Conservation (phyloP, 345 rosid species). For the Alliaria petiolata region DNA sequence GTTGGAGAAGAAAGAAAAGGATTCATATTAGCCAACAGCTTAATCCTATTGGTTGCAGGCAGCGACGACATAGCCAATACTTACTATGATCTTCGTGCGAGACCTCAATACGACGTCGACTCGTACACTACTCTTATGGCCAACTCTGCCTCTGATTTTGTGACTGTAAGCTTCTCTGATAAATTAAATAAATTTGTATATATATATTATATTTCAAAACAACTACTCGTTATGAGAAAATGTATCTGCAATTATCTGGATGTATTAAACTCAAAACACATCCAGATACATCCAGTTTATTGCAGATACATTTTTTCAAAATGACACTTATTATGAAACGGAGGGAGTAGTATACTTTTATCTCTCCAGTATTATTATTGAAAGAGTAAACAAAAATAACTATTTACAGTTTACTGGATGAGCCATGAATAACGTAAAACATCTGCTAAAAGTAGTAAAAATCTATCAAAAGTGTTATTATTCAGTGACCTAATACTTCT, state of each 20-base stretch:
- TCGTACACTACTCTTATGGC: constrained; percentile 45
- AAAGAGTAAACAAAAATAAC: not conserved
- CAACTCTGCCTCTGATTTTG: constrained; percentile 42
- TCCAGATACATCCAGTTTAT: no score
- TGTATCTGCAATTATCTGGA: no score
- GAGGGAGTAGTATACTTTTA: not conserved
- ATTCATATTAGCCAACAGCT: constrained; percentile 39
- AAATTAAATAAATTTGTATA: not conserved
- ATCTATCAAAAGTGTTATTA: not conserved
- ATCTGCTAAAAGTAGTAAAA: not conserved
- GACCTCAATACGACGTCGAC: constrained; percentile 38
- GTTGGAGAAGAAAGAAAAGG: constrained; percentile 50
- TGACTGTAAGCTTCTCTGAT: constrained; percentile 32
- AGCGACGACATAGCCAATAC: constrained; percentile 65
- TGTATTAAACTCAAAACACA: no score
- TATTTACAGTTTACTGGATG: not conserved
- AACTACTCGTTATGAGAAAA: no score
- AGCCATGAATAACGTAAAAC: not conserved
- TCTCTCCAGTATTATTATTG: not conserved
- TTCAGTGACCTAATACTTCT: not conserved
- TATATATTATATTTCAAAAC: not conserved
- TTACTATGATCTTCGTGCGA: constrained; percentile 37
- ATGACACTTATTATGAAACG: no score
- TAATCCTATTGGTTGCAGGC: constrained; percentile 44
- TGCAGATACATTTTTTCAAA: no score